These are phyloP conservation scores for Solanum commersonii DNA, from an alignment of 257 asterid genomes.

Conservation along the genomic window DNA sequence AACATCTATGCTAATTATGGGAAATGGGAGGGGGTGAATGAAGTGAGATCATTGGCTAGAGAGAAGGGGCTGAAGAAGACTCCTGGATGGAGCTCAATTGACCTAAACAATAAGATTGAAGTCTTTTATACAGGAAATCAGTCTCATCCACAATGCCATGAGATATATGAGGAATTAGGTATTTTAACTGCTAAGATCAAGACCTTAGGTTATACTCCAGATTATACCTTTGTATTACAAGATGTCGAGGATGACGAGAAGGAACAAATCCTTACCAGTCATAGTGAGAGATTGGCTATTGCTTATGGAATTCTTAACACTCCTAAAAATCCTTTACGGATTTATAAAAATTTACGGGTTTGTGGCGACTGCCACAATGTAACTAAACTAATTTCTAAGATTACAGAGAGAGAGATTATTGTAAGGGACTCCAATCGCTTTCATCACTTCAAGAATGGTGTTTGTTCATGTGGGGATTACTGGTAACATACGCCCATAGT, in stretches of 20 bases:
- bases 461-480: slow-evolving; percentile 54
- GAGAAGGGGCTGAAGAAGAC: slow-evolving; percentile 49
- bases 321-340: slow-evolving; percentile 34
- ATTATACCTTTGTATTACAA: slow-evolving; percentile 60
- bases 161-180: slow-evolving; percentile 47
- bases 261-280: slow-evolving; percentile 52
- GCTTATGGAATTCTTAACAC: slow-evolving; percentile 60
- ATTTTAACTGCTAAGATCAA: slow-evolving; percentile 39
- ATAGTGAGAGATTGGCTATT: slow-evolving; percentile 80
- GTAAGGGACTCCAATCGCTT: slow-evolving; percentile 64
- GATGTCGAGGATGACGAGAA: slow-evolving; percentile 90
- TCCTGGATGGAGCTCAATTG: slow-evolving; percentile 70
- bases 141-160: slow-evolving; percentile 47
- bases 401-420: slow-evolving; percentile 45
- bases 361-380: slow-evolving; percentile 57
- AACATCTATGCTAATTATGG: slow-evolving; percentile 64
- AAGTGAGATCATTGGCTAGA: slow-evolving; percentile 61
- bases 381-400: slow-evolving; percentile 39
- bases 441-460: slow-evolving; percentile 53
- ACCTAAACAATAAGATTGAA: slow-evolving; percentile 32
- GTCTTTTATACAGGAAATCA: slow-evolving; percentile 50
- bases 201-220: slow-evolving; percentile 62
- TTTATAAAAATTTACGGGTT: slow-evolving; percentile 46
- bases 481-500: slow-evolving; percentile 23
- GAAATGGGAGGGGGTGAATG: slow-evolving; percentile 63